phyloP scores from a whole-genome alignment of 768 basidiomycete genomes.

The Leccinum rimulosum region DNA sequence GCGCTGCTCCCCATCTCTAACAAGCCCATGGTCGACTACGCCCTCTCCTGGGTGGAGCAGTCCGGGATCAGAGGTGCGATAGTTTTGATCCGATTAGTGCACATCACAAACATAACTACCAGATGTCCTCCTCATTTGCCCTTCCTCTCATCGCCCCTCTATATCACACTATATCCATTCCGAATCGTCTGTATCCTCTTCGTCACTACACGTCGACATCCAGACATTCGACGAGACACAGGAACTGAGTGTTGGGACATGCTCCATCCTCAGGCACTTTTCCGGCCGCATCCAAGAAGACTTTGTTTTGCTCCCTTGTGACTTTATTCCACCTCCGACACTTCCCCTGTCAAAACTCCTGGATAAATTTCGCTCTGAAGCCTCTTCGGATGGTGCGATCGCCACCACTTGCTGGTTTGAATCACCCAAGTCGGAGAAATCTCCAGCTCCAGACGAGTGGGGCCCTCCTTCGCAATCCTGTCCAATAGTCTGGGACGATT shows the following conservation, averaged over 20 bases:
- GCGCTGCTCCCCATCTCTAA: slow-evolving; percentile 87
- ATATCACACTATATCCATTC: slow-evolving; percentile 87
- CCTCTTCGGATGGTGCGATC: slow-evolving; percentile 59
- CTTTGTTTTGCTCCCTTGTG: slow-evolving; percentile 88
- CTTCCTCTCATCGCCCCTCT: slow-evolving; percentile 66
- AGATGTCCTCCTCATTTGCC: slow-evolving; percentile 90
- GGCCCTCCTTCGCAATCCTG: slow-evolving; percentile 41
- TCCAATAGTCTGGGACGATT: slow-evolving; percentile 68
- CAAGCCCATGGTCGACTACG: slow-evolving; percentile 81
- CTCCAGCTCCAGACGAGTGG: slow-evolving; percentile 64
- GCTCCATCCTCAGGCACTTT: slow-evolving; percentile 74
- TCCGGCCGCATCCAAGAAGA: slow-evolving; percentile 74
- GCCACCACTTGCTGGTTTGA: slow-evolving; percentile 69
- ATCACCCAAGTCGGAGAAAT: slow-evolving; percentile 50
- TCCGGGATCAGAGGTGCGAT: slow-evolving; percentile 76
- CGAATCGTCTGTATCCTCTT: slow-evolving; percentile 56
- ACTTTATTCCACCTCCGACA: slow-evolving; percentile 76
- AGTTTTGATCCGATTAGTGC: not conserved
- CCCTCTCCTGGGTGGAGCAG: slow-evolving; percentile 82
- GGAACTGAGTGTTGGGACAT: slow-evolving; percentile 66
- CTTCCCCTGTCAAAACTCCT: slow-evolving; percentile 70
- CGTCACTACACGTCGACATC: slow-evolving; percentile 70
- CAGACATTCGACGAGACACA: slow-evolving; percentile 78
- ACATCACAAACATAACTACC: slow-evolving; percentile 9
- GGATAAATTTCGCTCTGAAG: slow-evolving; percentile 79